Evolutionary conservation across 2,329 filamentous ascomycete species (phyloP).

Genomic region (Claviceps sp.): DNA sequence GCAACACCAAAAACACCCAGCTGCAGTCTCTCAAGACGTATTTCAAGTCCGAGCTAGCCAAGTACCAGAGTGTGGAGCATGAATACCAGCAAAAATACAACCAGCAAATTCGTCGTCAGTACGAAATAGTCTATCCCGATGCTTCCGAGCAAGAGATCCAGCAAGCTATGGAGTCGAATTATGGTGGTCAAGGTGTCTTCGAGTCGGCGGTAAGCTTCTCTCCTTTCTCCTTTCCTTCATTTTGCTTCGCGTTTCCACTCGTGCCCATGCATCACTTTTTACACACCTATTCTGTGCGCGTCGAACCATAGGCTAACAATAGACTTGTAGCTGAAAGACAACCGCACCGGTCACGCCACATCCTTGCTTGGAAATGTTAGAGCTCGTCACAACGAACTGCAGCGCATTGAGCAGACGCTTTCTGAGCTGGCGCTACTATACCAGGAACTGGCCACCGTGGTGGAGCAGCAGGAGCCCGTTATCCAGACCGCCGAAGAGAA

Average conservation of each 20-base stretch:
- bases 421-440: conserved; percentile 57
- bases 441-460: conserved; percentile 59
- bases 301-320: not conserved
- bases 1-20: conserved; percentile 56
- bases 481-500: conserved; percentile 51
- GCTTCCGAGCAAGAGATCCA: conserved; percentile 61
- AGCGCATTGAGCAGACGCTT: conserved; percentile 66
- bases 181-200: conserved; percentile 70
- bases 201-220: conserved; percentile 54
- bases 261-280: not conserved
- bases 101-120: conserved; percentile 69
- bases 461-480: conserved; percentile 57
- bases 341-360: conserved; percentile 59
- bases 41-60: conserved; percentile 58
- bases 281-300: too few relatives aligned
- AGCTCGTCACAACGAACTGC: conserved; percentile 71
- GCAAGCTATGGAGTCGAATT: conserved; percentile 55
- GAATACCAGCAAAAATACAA: conserved; percentile 58
- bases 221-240: not conserved
- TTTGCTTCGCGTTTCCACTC: not conserved
- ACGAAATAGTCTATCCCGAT: conserved; percentile 68
- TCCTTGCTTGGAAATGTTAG: conserved; percentile 66
- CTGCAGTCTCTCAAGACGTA: conserved; percentile 55
- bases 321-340: conserved; percentile 49
- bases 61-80: conserved; percentile 58